phyloP scores from a whole-genome alignment of 768 basidiomycete genomes.

The Suillus hirtellus region DNA sequence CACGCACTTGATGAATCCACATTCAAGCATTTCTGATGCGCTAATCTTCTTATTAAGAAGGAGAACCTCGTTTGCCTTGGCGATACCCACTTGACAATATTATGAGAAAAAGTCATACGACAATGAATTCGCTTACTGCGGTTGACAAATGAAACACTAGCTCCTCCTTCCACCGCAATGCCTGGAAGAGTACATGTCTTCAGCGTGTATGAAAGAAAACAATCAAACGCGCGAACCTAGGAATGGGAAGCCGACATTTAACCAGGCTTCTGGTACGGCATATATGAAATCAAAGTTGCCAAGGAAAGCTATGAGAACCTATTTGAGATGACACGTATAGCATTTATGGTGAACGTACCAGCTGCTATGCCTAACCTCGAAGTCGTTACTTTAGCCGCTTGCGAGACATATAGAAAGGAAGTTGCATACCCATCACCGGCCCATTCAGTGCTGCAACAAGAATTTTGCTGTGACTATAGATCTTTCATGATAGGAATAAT shows the following conservation, averaged over 20 bases:
- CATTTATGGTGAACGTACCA: slow-evolving; percentile 35
- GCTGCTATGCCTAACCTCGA: slow-evolving; percentile 58
- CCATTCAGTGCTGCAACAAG: slow-evolving; percentile 74
- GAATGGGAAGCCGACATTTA: slow-evolving; percentile 69
- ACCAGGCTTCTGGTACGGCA: slow-evolving; percentile 57
- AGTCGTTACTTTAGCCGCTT: not conserved
- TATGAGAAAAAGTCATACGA: not conserved
- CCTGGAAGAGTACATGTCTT: slow-evolving; percentile 37
- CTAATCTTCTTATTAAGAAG: slow-evolving; percentile 68
- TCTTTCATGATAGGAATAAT: slow-evolving; percentile 33
- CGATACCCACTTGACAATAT: slow-evolving; percentile 56
- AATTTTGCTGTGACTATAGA: slow-evolving; percentile 69
- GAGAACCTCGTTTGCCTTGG: slow-evolving; percentile 70
- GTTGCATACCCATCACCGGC: slow-evolving; percentile 64
- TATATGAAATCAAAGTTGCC: slow-evolving; percentile 79
- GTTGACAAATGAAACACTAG: slow-evolving; percentile 69
- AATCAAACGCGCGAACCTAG: slow-evolving; percentile 39
- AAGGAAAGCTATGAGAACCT: slow-evolving; percentile 49
- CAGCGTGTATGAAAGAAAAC: not conserved
- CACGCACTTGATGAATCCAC: slow-evolving; percentile 67
- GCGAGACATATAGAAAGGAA: not conserved
- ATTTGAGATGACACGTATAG: slow-evolving; percentile 1
- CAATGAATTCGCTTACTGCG: slow-evolving; percentile 45
- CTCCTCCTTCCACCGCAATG: slow-evolving; percentile 66
- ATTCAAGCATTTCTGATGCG: slow-evolving; percentile 55